These are phyloP conservation scores for Colletotrichum sp. DNA, from an alignment of 2,329 filamentous ascomycete genomes.

Conservation along the genomic window DNA sequence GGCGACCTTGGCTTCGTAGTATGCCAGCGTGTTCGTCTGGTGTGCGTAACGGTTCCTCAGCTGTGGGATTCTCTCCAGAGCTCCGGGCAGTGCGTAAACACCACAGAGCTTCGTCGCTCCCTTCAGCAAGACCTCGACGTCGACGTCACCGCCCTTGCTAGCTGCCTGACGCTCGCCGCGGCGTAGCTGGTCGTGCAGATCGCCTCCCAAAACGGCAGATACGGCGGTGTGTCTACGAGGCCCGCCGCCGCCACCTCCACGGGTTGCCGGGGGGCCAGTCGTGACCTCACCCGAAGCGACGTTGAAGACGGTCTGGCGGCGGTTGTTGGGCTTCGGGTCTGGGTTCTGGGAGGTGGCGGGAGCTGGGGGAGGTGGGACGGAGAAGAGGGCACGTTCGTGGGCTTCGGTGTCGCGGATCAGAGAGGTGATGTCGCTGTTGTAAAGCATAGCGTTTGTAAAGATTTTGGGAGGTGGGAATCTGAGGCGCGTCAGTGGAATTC, in stretches of 20 bases:
- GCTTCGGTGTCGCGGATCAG: slow-evolving; percentile 94
- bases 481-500: slow-evolving; percentile 22
- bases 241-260: slow-evolving; percentile 33
- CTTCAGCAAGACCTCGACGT: slow-evolving; percentile 82
- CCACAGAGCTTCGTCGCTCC: slow-evolving; percentile 90
- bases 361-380: slow-evolving; percentile 75
- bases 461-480: slow-evolving; percentile 92
- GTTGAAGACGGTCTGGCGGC: slow-evolving; percentile 71
- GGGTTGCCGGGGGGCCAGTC: slow-evolving; percentile 46
- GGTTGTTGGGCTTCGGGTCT: slow-evolving; percentile 47
- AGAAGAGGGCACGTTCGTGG: slow-evolving; percentile 94
- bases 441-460: slow-evolving; percentile 92
- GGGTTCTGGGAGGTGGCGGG: slow-evolving; percentile 43
- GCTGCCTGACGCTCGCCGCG: slow-evolving; percentile 52
- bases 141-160: slow-evolving; percentile 71
- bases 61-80: slow-evolving; percentile 74
- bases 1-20: slow-evolving; percentile 81
- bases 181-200: slow-evolving; percentile 83
- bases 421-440: slow-evolving; percentile 88
- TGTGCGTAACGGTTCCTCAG: slow-evolving; percentile 75
- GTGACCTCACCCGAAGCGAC: slow-evolving; percentile 68
- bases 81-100: slow-evolving; percentile 85
- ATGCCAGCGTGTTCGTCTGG: slow-evolving; percentile 74
- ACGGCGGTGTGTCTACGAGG: slow-evolving; percentile 82
- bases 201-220: slow-evolving; percentile 84